Conservation (phyloP, 495 filamentous ascomycete species). For the Polyplosphaeria fusca region DNA sequence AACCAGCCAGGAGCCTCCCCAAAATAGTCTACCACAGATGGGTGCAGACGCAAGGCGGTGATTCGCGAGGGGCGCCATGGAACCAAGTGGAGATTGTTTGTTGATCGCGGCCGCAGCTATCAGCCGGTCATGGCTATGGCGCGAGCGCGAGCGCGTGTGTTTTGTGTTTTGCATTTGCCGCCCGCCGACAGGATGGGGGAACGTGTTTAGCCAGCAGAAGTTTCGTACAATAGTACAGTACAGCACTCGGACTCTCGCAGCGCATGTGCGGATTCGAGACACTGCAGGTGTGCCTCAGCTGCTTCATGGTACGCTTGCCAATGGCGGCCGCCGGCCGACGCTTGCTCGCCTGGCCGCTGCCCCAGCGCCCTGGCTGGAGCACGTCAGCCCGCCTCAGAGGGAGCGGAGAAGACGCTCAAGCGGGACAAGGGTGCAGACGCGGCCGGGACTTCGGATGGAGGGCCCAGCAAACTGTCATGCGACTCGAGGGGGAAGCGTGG, state of each 20-base stretch:
- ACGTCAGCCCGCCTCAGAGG: neutral
- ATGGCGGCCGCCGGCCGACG: too few species aligned
- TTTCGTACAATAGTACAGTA: too few species aligned
- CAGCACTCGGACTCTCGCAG: too few species aligned
- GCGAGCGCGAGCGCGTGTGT: slow-evolving; percentile 15
- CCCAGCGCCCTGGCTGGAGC: neutral
- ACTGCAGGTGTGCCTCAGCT: too few species aligned
- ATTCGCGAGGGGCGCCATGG: slow-evolving; percentile 20
- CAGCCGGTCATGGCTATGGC: slow-evolving; percentile 3
- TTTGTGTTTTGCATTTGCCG: slow-evolving; percentile 14
- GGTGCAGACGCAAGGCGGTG: slow-evolving; percentile 1
- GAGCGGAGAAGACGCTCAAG: neutral
- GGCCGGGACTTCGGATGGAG: slow-evolving; percentile 13
- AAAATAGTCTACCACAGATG: slow-evolving; percentile 22
- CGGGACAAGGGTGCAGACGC: neutral
- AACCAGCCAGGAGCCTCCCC: neutral
- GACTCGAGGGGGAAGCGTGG: too few species aligned
- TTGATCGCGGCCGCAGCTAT: slow-evolving; percentile 23
- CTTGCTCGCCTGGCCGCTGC: neutral
- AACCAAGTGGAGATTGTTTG: slow-evolving; percentile 29
- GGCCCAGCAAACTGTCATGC: too few species aligned
- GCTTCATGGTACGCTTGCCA: too few species aligned
- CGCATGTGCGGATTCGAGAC: too few species aligned
- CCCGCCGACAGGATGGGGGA: too few species aligned
- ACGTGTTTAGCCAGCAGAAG: slow-evolving; percentile 12